Conservation (phyloP, 495 filamentous ascomycete species). For the Penicillium malachiteum region DNA sequence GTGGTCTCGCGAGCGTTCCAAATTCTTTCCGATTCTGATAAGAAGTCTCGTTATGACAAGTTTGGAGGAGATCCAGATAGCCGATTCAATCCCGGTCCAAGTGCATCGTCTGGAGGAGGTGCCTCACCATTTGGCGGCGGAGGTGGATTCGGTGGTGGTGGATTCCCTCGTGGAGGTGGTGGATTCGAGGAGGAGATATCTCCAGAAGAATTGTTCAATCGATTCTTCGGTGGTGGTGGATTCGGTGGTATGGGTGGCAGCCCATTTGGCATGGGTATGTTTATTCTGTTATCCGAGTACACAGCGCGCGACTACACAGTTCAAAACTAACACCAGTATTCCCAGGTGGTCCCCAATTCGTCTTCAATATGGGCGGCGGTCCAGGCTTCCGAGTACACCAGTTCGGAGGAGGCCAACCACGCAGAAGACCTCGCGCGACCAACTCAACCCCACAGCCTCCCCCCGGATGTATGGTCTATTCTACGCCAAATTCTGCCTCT, state of each 20-base stretch:
- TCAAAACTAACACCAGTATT: neutral
- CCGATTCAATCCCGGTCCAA: constrained; percentile 64
- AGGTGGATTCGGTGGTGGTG: constrained; percentile 61
- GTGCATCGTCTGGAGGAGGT: constrained; percentile 36
- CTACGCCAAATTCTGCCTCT: constrained; percentile 75
- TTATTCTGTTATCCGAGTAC: too few species aligned
- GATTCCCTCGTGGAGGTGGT: constrained; percentile 53
- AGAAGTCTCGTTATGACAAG: constrained; percentile 80
- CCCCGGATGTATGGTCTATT: constrained; percentile 43
- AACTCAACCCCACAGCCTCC: constrained; percentile 50
- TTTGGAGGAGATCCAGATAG: constrained; percentile 91
- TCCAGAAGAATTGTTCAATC: constrained; percentile 92
- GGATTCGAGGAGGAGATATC: constrained; percentile 93
- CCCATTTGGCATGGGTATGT: constrained; percentile 55
- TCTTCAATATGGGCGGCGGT: constrained; percentile 82
- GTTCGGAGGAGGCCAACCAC: constrained; percentile 69
- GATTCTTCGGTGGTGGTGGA: constrained; percentile 72
- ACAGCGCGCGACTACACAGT: neutral
- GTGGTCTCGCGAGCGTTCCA: constrained; percentile 94
- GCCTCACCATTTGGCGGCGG: constrained; percentile 52
- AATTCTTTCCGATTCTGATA: constrained; percentile 88
- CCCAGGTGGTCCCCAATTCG: constrained; percentile 5
- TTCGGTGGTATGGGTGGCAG: constrained; percentile 56
- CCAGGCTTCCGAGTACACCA: constrained; percentile 83
- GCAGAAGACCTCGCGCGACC: constrained; percentile 67